Evolutionary conservation across 345 rosid species (phyloP), one percentile per base, ranked within the genome.

Genomic region (Diplotaxis tenuifolia): DNA sequence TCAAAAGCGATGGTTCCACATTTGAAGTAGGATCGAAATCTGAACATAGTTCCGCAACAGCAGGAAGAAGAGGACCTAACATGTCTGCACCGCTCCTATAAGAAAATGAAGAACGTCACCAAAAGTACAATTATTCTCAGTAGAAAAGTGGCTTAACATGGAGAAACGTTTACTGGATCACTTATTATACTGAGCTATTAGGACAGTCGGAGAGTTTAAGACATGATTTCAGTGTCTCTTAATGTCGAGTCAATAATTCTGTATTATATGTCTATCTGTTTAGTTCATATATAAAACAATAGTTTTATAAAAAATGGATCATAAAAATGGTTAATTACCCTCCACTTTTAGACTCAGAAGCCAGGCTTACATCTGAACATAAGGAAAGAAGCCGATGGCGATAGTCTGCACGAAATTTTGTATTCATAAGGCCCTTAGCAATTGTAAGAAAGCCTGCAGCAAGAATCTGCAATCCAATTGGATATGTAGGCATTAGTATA

Each of bases 351-450:
- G 97, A 86, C 86, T 96, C 99, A 69, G 96, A 93, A 62, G 92
- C 96, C 83, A 96, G 75, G 78, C 98, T 96, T 67, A 92, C 95
- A 84, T 96, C 98, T 57, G 99, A 96, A 84, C 99, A 96, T 79
- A 96, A 86, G 80, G 97, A 87, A 60, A 96, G 83, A 83, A 92
- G 80, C 23, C 96, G 96, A 77, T 92, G 94, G 64, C 94, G 96
- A 77, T 81, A 92, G 80, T 96, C 99, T 19, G 91, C 82, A 32
- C 97, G 93, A 84, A 89, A 72, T 75, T 86, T 90, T 42, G 77
- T 67, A 77, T 81, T 80, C 66, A 64, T 86, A 65, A 96, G 99
- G 76, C 89, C 88, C 70, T 82, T 79, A 67, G 96, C 92, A 82
- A 96, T 88, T 79, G 89, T 81, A 84, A 85, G 90, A 84, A 96